Base-by-base conservation (phyloP, 345 rosid genomes). In the Rhodamnia rubescens region DNA sequence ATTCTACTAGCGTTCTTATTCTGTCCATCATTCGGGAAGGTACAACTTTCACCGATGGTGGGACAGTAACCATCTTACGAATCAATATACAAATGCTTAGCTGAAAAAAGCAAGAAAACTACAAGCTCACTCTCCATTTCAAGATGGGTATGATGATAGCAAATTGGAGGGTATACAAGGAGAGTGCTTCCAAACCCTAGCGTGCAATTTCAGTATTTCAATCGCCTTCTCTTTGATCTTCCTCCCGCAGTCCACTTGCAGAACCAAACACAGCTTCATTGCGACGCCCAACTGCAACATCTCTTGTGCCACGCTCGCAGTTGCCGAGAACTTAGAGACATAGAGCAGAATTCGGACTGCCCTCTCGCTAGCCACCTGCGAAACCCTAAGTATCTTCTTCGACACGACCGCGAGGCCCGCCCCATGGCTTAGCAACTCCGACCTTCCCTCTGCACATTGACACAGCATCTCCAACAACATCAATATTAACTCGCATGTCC, bases 401-500 rank as follows among this genome's bases (percentile, higher is more conserved):
- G 84, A 82, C 56, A 91, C 92, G 8, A 91, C 57, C 1, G 93
- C 88, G 11, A 91, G 9, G 14, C 92, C 93, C 0, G 91, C 93
- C 47, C 88, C 86, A 42, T 91, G 93, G 54, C 81, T 83, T 36
- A 91, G 53, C 24, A 91, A 58, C 69, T 89, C 90, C 2, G 91
- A 85, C 52, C 93, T 78, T 7, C 93, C 93, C 69, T 91, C 93
- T 8, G 93, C 92, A 5, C 88, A 84, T 26, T 88, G 92, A 88
- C 93, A 90, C 54, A 87, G 82, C 89, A 91, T 40, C 84, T 90
- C 90, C 56, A 91, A 49, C 64, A 90, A 82, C 82, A 59, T 84
- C 21, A 94, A 64, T 14, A 53, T 86, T 83, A 93, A 89, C 86
- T 94, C 98, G 44, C 87, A 85, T 40, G 47, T 59, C 81, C 94